A percentile compares a stretch with the other conserved stretches of the same genome.
Evolutionary conservation across 164 flowering plant genomes (phyloP).

Genomic region (Magnolia sinica): DNA sequence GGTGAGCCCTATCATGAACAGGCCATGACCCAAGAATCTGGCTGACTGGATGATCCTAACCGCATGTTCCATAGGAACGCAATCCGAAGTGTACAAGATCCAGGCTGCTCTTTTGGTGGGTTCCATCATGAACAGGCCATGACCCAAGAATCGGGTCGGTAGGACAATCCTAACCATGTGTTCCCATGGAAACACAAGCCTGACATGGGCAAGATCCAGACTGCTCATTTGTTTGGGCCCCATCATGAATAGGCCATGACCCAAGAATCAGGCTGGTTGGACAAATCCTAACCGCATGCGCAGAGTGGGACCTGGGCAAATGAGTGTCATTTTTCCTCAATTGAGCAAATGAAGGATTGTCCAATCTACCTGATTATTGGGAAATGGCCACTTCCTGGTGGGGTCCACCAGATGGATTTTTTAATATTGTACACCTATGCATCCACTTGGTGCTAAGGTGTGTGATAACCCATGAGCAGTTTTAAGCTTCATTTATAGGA

Average conservation of each 20-base stretch:
- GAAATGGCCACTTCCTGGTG: too few relatives aligned
- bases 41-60: background rate
- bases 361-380: too few relatives aligned
- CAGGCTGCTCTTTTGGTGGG: background rate
- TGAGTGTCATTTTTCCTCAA: background rate
- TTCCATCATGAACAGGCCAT: background rate
- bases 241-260: background rate
- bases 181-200: background rate
- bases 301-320: background rate
- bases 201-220: background rate
- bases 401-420: background rate
- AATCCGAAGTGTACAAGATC: too few relatives aligned
- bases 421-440: background rate
- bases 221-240: background rate
- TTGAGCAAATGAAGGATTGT: background rate
- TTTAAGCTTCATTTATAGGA: background rate
- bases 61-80: background rate
- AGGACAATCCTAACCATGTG: background rate
- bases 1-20: background rate
- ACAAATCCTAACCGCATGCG: too few relatives aligned
- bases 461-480: background rate
- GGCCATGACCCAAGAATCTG: background rate
- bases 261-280: too few relatives aligned
- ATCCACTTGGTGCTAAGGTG: background rate
- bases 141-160: background rate